Evolutionary conservation across 1,284 basidiomycete species (phyloP).

Genomic region (Irpex sp.): DNA sequence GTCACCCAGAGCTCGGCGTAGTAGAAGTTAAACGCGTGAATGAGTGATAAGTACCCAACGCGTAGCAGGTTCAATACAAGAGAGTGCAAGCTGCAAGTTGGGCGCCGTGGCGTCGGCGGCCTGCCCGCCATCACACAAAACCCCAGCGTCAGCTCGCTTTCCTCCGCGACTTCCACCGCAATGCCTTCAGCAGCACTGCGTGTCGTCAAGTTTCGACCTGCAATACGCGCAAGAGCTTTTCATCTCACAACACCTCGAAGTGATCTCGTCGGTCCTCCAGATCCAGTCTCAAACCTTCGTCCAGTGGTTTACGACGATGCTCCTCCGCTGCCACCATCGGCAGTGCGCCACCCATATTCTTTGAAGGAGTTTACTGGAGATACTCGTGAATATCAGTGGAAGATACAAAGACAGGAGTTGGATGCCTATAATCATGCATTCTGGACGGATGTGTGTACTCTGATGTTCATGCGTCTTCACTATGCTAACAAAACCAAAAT

Average conservation of each 20-base stretch:
- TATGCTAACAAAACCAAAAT: not conserved
- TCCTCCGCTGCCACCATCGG: slow-evolving; percentile 24
- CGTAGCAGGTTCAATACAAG: too few relatives aligned
- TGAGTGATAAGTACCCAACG: too few relatives aligned
- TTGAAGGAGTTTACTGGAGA: slow-evolving; percentile 57
- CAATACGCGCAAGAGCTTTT: slow-evolving; percentile 25
- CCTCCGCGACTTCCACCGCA: too few relatives aligned
- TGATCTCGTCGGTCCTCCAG: slow-evolving; percentile 65
- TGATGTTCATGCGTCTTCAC: not conserved
- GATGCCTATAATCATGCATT: slow-evolving; percentile 72
- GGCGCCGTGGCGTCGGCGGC: too few relatives aligned
- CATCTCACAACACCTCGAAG: slow-evolving; percentile 35
- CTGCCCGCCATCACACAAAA: too few relatives aligned
- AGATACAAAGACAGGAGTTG: slow-evolving; percentile 61
- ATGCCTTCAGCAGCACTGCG: too few relatives aligned
- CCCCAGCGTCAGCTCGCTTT: too few relatives aligned
- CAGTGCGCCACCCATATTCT: slow-evolving; percentile 63
- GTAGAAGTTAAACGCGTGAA: too few relatives aligned
- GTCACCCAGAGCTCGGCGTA: too few relatives aligned
- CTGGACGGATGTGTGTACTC: slow-evolving; percentile 72
- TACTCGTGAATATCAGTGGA: slow-evolving; percentile 61
- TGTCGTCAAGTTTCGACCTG: too few relatives aligned
- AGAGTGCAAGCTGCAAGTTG: too few relatives aligned
- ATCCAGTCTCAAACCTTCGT: slow-evolving; percentile 74
- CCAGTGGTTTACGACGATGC: slow-evolving; percentile 70